Evolutionary conservation across 23 red algal species (phyloP), one percentile per base, ranked within the genome.

Genomic region (Gracilaria caudata): DNA sequence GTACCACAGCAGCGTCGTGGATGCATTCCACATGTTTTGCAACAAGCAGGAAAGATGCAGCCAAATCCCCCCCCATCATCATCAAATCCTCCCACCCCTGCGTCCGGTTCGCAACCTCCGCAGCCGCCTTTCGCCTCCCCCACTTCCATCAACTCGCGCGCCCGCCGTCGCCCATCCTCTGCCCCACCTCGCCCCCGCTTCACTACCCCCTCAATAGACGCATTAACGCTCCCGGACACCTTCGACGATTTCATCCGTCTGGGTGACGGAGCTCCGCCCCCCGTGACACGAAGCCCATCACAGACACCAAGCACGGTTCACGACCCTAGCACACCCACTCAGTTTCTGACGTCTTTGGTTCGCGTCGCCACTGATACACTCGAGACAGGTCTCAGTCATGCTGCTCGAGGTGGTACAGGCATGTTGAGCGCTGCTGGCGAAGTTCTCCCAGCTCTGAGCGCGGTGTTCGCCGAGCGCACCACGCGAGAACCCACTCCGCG

Each of bases 161-260:
- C 26, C 21, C 61, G 61, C 61, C 29, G 61, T 19, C 61, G 61
- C 29, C 61, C 61, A 30, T 36, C 61, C 0, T 66, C 61, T 33
- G 61, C 61, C 61, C 61, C 61, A 16, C 70, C 70, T 2, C 70
- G 70, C 3, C 70, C 70, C 8, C 70, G 70, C 21, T 75, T 46
- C 70, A 75, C 70, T 24, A 75, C 70, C 3, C 70, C 70, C 70
- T 75, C 70, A 1, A 75, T 75, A 13, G 70, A 75, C 33, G 70
- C 70, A 40, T 40, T 75, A 16, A 75, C 70, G 3, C 40, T 75
- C n/a, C 70, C 70, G 11, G 70, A 75, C 43, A 46, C 70, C 70
- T 75, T 75, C 70, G 70, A 75, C 70, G 70, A 75, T 21, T 75
- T 75, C 40, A 75, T 75, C 70, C 70, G 70, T 34, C 40, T 75